phyloP scores from a whole-genome alignment of 192 early-diverging fungal species.

The Backusella liffmaniae region DNA sequence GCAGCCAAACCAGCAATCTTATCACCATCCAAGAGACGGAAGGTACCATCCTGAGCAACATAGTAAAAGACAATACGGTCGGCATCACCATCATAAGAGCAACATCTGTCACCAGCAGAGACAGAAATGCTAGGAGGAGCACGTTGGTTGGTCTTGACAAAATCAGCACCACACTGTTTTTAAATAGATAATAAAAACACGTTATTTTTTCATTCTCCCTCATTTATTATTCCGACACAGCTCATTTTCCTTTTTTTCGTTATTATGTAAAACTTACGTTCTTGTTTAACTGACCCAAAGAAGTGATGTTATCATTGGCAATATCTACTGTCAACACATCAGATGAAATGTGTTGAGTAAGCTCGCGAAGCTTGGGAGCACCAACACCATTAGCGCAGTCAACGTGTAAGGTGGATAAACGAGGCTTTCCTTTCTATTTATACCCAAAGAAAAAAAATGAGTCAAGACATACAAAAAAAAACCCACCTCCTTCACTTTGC shows the following conservation, averaged over 20 bases:
- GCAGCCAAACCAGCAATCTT: conserved; percentile 97
- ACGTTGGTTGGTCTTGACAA: conserved; percentile 90
- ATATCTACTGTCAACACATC: conserved; percentile 66
- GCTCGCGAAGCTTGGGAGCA: conserved; percentile 82
- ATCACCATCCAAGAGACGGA: conserved; percentile 97
- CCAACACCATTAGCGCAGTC: conserved; percentile 98
- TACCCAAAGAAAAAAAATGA: background rate
- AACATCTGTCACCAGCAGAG: conserved; percentile 67
- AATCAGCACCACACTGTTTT: conserved; percentile 90
- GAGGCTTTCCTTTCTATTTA: conserved; percentile 64
- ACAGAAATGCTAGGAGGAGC: conserved; percentile 70
- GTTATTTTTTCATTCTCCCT: background rate
- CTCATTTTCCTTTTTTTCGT: background rate
- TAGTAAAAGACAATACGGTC: conserved; percentile 99
- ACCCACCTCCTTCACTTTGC: background rate
- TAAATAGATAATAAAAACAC: background rate
- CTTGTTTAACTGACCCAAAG: conserved; percentile 80
- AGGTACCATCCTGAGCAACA: conserved; percentile 61
- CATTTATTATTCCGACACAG: conserved; percentile 1
- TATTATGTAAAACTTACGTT: conserved; percentile 52
- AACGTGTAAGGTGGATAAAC: conserved; percentile 68
- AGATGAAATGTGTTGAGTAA: conserved; percentile 63
- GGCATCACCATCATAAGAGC: conserved; percentile 97
- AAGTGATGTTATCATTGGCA: conserved; percentile 72
- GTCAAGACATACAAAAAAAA: background rate